Base-by-base conservation (phyloP, 176 grass and related monocot genomes). In the Rhynchospora tenuis region DNA sequence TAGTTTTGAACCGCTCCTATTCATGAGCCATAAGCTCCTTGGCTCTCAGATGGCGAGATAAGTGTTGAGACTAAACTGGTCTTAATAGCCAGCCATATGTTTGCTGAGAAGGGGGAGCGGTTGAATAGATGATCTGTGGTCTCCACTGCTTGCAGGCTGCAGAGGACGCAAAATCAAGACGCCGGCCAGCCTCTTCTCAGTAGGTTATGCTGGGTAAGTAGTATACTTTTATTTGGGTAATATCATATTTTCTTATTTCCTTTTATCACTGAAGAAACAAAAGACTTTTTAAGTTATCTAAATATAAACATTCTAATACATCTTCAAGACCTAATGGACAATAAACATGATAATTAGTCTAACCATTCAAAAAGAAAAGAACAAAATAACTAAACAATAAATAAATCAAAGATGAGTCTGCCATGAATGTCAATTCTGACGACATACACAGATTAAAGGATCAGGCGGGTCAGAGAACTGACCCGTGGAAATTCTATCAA, bases 291-390 rank as follows among this genome's bases (percentile, higher is more conserved):
- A 38, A 19, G 6, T 38, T 59, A 19, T 38, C 33, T 64, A 64
- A 64, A 58, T 38, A 59, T 42, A 19, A 56, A 57, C 48, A 51
- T 59, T 80, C 10, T 62, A 55, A 80, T 33, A 80, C 24, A 64
- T 61, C 12, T 23, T 6, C 19, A 23, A 9, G 3, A 61, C 59
- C 59, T 10, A 22, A 70, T 70, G 9, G 69, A 72, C 86, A 71
- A 19, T 59, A 59, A 71, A 91, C 23, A 0, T 85, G 80, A 23
- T 88, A 89, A 68, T 89, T 89, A 22, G 88, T 92, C 24, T 86
- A 89, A 58, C 8, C 78, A 44, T 88, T 88, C 17, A 19, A 51
- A 67, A 68, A 83, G 52, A 86, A 90, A 84, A 89, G 86, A 42
- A 51, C 19, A 72, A 72, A 45, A 47, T 3, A 46, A 72, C 42